These are phyloP conservation scores for Tylopilus rubrobrunneus DNA, from an alignment of 768 basidiomycete species.

Conservation along the genomic window DNA sequence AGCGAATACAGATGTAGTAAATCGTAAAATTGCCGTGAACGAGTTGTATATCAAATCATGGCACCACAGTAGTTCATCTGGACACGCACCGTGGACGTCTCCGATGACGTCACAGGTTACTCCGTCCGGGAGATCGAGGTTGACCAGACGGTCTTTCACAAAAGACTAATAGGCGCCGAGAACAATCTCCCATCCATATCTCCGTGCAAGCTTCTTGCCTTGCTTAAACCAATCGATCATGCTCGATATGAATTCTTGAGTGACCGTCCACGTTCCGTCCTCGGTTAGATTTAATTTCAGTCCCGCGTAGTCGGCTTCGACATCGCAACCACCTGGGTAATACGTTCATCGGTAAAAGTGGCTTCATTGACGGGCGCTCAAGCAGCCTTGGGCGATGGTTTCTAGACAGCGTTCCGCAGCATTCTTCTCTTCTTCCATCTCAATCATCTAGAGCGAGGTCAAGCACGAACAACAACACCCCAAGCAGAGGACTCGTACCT, in stretches of 20 bases:
- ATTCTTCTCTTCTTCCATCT: conserved; percentile 83
- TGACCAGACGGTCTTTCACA: conserved; percentile 68
- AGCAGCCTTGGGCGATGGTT: conserved; percentile 71
- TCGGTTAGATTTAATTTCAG: conserved; percentile 60
- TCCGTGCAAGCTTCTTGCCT: conserved; percentile 85
- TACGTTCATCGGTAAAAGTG: conserved; percentile 2
- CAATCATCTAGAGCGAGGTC: conserved; percentile 66
- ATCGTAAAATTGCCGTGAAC: conserved; percentile 89
- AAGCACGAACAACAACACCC: not conserved
- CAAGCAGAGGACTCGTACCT: conserved; percentile 41
- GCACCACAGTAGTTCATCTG: conserved; percentile 42
- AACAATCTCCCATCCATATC: conserved; percentile 95
- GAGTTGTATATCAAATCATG: conserved; percentile 44
- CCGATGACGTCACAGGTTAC: conserved; percentile 91
- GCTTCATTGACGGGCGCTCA: not conserved
- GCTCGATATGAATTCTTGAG: conserved; percentile 68
- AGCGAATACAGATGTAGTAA: conserved; percentile 83
- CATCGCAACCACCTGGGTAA: conserved; percentile 65
- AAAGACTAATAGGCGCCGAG: conserved; percentile 82
- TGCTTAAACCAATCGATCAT: conserved; percentile 94
- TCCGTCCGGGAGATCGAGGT: conserved; percentile 69
- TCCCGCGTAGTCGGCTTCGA: conserved; percentile 71
- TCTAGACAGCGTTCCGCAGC: conserved; percentile 71
- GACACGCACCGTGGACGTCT: conserved; percentile 79
- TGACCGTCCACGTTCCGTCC: conserved; percentile 70